These are phyloP conservation scores for Penicillium crustosum DNA, from an alignment of 2,329 filamentous ascomycete genomes.

Conservation along the genomic window DNA sequence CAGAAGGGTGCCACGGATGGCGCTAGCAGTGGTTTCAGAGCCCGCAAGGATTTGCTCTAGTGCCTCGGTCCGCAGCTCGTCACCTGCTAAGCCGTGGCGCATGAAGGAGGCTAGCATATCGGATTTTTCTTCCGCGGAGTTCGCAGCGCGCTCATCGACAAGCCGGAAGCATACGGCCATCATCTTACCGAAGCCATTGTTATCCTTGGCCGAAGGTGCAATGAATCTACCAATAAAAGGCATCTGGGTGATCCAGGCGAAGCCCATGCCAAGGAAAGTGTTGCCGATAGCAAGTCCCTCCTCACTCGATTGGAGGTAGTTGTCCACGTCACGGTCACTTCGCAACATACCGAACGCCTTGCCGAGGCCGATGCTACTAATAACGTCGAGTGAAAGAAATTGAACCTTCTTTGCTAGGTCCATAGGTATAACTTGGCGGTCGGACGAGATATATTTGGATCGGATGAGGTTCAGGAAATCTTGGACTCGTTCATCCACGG, in stretches of 20 bases:
- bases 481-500: constrained; percentile 51
- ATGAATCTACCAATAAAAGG: constrained; percentile 18
- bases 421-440: constrained; percentile 33
- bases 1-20: constrained; percentile 17
- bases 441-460: constrained; percentile 45
- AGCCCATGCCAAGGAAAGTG: constrained; percentile 17
- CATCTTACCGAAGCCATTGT: constrained; percentile 25
- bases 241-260: constrained; percentile 17
- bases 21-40: constrained; percentile 22
- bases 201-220: constrained; percentile 22
- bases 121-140: constrained; percentile 12
- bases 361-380: constrained; percentile 56
- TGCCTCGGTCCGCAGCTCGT: constrained; percentile 19
- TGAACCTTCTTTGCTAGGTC: constrained; percentile 52
- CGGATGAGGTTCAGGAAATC: constrained; percentile 52
- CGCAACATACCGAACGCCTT: constrained; percentile 49
- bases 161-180: constrained; percentile 20
- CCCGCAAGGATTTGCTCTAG: constrained; percentile 22
- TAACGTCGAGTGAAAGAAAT: constrained; percentile 58
- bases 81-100: constrained; percentile 22
- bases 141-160: constrained; percentile 24
- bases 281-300: constrained; percentile 23
- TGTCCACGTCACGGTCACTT: constrained; percentile 46
- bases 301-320: constrained; percentile 40
- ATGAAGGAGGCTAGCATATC: constrained; percentile 36